These are phyloP conservation scores for Hebeloma cylindrosporum DNA, from an alignment of 768 basidiomycete genomes.

Conservation along the genomic window DNA sequence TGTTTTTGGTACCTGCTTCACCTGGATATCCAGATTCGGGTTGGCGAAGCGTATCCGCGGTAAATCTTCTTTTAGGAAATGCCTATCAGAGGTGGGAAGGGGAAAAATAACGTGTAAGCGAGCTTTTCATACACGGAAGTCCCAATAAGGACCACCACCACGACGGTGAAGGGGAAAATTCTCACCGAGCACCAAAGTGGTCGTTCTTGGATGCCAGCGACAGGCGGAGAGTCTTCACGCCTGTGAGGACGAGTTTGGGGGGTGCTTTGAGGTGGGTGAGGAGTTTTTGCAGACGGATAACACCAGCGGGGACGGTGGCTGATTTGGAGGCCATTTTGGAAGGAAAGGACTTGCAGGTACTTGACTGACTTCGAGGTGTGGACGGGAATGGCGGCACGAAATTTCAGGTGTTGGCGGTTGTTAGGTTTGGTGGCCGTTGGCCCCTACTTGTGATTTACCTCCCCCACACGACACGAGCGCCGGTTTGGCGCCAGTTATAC, in stretches of 20 bases:
- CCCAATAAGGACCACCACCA: neutral
- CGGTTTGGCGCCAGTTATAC: too few relatives aligned
- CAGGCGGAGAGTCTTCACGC: slow-evolving; percentile 53
- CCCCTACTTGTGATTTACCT: too few relatives aligned
- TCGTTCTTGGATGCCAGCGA: slow-evolving; percentile 62
- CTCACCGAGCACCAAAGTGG: slow-evolving; percentile 75
- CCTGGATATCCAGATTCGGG: slow-evolving; percentile 59
- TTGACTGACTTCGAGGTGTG: neutral
- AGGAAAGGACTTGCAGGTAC: neutral
- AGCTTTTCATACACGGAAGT: neutral
- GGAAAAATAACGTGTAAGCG: neutral
- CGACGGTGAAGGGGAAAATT: neutral
- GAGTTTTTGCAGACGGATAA: slow-evolving; percentile 45
- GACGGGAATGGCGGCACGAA: too few relatives aligned
- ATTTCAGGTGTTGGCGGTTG: slow-evolving; percentile 2
- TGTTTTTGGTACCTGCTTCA: slow-evolving; percentile 55
- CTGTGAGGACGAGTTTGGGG: slow-evolving; percentile 50
- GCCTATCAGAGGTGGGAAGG: slow-evolving; percentile 38
- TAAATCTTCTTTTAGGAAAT: slow-evolving; percentile 79
- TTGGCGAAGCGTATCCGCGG: slow-evolving; percentile 79
- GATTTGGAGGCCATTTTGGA: slow-evolving; percentile 17
- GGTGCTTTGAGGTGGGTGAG: slow-evolving; percentile 48
- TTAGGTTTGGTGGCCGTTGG: too few relatives aligned
- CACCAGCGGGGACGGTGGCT: slow-evolving; percentile 22
- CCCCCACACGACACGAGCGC: too few relatives aligned